Conservation (phyloP, 257 asterid species). For the Scutellaria minor region DNA sequence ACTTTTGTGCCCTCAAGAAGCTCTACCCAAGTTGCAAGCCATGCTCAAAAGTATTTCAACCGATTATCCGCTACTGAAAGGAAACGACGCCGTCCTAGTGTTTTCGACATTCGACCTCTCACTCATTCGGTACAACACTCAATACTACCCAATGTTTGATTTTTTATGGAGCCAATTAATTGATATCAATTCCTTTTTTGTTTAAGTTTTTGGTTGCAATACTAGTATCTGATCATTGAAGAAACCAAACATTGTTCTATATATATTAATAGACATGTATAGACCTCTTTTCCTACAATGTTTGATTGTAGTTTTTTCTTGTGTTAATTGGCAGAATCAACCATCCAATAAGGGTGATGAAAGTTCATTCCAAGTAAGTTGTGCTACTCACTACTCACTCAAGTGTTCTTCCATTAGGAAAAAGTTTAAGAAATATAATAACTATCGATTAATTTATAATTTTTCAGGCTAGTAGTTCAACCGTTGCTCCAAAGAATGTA, state of each 20-base stretch:
- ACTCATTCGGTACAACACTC: not conserved
- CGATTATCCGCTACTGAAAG: constrained; percentile 35
- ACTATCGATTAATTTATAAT: not conserved
- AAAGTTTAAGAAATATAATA: not conserved
- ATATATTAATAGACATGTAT: too few species aligned
- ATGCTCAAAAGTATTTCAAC: constrained; percentile 70
- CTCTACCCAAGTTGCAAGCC: constrained; percentile 72
- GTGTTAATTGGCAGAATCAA: too few species aligned
- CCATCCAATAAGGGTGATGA: too few species aligned
- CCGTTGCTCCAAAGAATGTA: constrained; percentile 13
- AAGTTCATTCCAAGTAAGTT: constrained; percentile 25
- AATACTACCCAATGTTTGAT: too few species aligned
- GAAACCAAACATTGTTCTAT: too few species aligned
- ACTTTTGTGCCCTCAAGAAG: constrained; percentile 56
- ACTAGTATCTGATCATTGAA: too few species aligned
- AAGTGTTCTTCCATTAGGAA: not conserved
- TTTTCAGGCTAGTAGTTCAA: constrained; percentile 29
- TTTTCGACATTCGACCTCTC: constrained; percentile 52
- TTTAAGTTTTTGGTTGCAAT: too few species aligned
- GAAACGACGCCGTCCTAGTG: constrained; percentile 54
- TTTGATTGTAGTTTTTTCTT: too few species aligned
- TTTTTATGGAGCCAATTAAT: too few species aligned
- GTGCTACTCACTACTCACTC: not conserved
- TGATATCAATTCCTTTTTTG: too few species aligned
- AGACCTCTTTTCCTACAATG: too few species aligned